Conservation (phyloP, 768 basidiomycete genomes). For the Naematelia aurantialba region DNA sequence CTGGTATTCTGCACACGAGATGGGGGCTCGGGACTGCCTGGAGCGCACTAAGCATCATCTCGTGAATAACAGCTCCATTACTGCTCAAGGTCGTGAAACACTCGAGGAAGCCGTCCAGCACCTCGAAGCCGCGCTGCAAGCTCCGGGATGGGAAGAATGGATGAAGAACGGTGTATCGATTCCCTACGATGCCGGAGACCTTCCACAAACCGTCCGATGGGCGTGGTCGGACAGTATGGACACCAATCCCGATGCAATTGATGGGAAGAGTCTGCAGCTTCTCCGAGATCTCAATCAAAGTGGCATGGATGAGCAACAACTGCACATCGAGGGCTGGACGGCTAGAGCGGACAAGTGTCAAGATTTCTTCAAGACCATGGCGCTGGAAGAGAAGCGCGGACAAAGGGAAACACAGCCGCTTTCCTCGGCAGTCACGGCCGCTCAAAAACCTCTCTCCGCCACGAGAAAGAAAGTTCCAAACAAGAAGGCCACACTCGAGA, state of each 20-base stretch:
- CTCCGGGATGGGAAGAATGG: conserved; percentile 35
- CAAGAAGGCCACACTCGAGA: conserved; percentile 10
- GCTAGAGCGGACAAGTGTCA: conserved; percentile 4
- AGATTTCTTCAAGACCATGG: neutral
- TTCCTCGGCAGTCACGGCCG: neutral
- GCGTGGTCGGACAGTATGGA: conserved; percentile 33
- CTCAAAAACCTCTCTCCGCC: neutral
- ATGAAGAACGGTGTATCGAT: conserved; percentile 30
- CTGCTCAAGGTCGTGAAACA: conserved; percentile 1
- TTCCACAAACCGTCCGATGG: conserved; percentile 16
- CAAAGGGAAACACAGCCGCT: conserved; percentile 11
- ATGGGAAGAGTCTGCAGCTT: conserved; percentile 13
- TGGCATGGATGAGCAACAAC: conserved; percentile 11
- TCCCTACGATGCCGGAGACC: conserved; percentile 13
- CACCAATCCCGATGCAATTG: conserved; percentile 14
- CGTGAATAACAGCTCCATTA: conserved; percentile 7
- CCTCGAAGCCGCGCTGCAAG: conserved; percentile 19
- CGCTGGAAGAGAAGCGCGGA: conserved; percentile 4
- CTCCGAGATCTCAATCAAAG: conserved; percentile 21
- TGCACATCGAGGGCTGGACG: conserved; percentile 17
- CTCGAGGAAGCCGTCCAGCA: conserved; percentile 23
- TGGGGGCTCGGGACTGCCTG: conserved; percentile 20
- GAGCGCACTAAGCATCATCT: conserved; percentile 15
- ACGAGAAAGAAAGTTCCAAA: neutral
- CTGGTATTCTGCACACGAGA: conserved; percentile 34